Percentiles rank a stretch among this genome's conserved stretches.
Conservation (phyloP, 805 yeast genomes). For the Tetrapisispora taiwanensis region DNA sequence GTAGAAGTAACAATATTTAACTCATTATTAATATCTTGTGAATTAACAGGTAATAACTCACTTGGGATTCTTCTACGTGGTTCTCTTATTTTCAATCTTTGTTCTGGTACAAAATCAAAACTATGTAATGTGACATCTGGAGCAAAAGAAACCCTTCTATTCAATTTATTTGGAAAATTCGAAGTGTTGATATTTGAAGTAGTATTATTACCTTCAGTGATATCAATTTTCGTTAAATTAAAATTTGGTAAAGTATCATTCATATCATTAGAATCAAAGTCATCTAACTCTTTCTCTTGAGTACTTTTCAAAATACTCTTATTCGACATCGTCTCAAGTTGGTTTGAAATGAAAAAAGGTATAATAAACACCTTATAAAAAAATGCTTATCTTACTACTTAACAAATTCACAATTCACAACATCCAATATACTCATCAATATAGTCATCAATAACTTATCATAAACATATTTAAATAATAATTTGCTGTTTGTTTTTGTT, state of each 20-base stretch:
- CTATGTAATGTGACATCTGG: conserved; percentile 62
- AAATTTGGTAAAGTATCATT: conserved; percentile 6
- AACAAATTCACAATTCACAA: no score
- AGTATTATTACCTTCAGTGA: conserved; percentile 21
- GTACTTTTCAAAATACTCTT: conserved; percentile 9
- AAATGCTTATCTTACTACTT: no score
- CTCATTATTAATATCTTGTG: neutral
- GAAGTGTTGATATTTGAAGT: conserved; percentile 21
- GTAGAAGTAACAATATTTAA: conserved; percentile 7
- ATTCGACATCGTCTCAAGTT: conserved; percentile 3
- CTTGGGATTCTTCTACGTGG: conserved; percentile 13
- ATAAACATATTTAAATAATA: no score
- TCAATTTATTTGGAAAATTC: conserved; percentile 10
- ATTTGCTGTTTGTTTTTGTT: no score
- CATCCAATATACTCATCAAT: no score
- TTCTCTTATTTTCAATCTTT: conserved; percentile 8
- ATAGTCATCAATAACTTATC: no score
- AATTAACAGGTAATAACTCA: neutral
- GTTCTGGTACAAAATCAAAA: conserved; percentile 33
- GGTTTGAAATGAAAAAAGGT: no score
- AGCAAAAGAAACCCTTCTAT: conserved; percentile 64
- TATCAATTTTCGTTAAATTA: conserved; percentile 6
- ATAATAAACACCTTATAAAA: no score
- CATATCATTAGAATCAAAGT: conserved; percentile 3
- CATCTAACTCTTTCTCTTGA: neutral